phyloP scores from a whole-genome alignment of 1,284 basidiomycete species.

The Cryptococcus amylolentus region DNA sequence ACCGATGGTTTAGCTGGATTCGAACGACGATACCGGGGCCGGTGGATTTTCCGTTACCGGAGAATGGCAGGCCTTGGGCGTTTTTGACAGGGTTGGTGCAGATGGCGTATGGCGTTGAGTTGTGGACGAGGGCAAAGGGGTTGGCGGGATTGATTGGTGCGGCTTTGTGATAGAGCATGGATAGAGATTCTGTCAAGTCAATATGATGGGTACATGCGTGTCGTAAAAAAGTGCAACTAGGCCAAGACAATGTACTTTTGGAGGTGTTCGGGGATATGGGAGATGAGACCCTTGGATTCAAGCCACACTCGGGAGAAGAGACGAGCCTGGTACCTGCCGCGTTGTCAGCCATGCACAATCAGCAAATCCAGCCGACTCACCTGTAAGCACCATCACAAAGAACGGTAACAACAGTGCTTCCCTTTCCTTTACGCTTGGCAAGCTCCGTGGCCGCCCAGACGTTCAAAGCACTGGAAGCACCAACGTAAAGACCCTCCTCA shows the following conservation, averaged over 20 bases:
- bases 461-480: slow-evolving; percentile 93
- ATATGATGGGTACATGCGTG: neutral
- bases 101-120: slow-evolving; percentile 65
- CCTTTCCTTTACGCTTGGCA: slow-evolving; percentile 71
- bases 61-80: slow-evolving; percentile 56
- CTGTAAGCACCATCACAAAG: slow-evolving; percentile 93
- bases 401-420: slow-evolving; percentile 83
- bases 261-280: slow-evolving; percentile 76
- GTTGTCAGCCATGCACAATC: neutral
- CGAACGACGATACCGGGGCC: slow-evolving; percentile 74
- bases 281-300: slow-evolving; percentile 71
- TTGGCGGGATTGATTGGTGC: slow-evolving; percentile 29
- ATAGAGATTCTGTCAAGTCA: neutral
- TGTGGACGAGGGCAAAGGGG: slow-evolving; percentile 28
- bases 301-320: slow-evolving; percentile 96
- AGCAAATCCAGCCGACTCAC: slow-evolving; percentile 23
- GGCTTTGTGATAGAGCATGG: neutral
- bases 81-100: slow-evolving; percentile 70
- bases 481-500: slow-evolving; percentile 90
- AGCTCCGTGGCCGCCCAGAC: slow-evolving; percentile 90
- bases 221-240: slow-evolving; percentile 16
- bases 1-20: slow-evolving; percentile 75
- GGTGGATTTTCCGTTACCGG: slow-evolving; percentile 35
- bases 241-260: slow-evolving; percentile 80
- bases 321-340: slow-evolving; percentile 74